These are phyloP conservation scores for Tricholoma flavovirens DNA, from an alignment of 768 basidiomycete species.

Conservation along the genomic window DNA sequence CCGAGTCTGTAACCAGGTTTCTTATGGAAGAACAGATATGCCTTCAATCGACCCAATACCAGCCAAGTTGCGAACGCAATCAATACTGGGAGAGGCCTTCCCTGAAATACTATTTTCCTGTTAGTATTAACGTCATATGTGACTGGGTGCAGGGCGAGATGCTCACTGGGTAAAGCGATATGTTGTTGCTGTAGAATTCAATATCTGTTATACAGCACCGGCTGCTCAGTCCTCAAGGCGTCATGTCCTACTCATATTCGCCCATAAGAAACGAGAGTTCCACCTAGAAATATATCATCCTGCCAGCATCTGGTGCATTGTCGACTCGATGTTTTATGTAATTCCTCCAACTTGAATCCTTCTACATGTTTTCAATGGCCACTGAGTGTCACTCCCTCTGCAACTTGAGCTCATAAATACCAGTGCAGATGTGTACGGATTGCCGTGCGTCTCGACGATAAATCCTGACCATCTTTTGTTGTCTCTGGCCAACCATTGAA, in stretches of 20 bases:
- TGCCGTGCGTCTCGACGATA: not conserved
- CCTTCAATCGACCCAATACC: slow-evolving; percentile 71
- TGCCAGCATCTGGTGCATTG: too few species aligned
- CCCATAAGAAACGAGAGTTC: too few species aligned
- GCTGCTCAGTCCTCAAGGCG: too few species aligned
- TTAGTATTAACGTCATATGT: not conserved
- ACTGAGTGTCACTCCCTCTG: too few species aligned
- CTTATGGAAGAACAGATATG: slow-evolving; percentile 43
- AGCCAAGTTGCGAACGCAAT: slow-evolving; percentile 74
- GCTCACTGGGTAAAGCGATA: too few species aligned
- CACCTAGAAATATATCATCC: too few species aligned
- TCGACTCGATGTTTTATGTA: too few species aligned
- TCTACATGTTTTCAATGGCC: too few species aligned
- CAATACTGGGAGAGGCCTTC: slow-evolving; percentile 57
- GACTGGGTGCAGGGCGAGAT: not conserved
- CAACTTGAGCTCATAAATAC: not conserved
- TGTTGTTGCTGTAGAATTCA: too few species aligned
- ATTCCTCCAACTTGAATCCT: too few species aligned
- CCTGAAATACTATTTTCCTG: slow-evolving; percentile 34
- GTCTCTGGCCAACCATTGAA: not conserved
- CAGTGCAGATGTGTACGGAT: not conserved
- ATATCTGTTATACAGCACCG: too few species aligned
- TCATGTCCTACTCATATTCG: too few species aligned
- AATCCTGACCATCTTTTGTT: not conserved
- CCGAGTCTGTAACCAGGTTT: not conserved